Conservation (phyloP, 2,329 filamentous ascomycete species). For the Monilinia polystroma region DNA sequence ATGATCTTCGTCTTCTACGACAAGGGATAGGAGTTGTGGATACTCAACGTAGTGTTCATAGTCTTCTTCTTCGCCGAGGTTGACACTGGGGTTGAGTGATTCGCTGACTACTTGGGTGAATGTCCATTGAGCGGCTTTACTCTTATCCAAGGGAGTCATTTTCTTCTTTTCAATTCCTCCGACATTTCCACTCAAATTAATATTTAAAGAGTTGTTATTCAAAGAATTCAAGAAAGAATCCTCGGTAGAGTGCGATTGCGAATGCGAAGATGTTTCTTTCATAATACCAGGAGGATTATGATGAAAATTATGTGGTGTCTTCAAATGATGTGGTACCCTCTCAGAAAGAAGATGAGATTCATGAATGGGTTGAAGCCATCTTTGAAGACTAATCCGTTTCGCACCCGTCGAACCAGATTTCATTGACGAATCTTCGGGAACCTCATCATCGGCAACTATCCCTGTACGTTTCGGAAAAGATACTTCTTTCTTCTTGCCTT, state of each 20-base stretch:
- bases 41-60: conserved; percentile 88
- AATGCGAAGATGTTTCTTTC: conserved; percentile 44
- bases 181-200: conserved; percentile 24
- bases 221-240: conserved; percentile 16
- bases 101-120: conserved; percentile 82
- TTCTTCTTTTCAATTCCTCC: conserved; percentile 47
- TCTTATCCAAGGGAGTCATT: conserved; percentile 67
- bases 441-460: conserved; percentile 44
- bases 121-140: conserved; percentile 81
- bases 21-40: conserved; percentile 82
- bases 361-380: conserved; percentile 57
- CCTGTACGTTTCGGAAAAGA: conserved; percentile 56
- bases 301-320: background rate
- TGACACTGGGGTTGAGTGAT: conserved; percentile 82
- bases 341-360: conserved; percentile 34
- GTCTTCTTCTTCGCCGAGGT: conserved; percentile 72
- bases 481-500: conserved; percentile 60
- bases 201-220: conserved; percentile 31
- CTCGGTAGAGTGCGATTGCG: conserved; percentile 19
- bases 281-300: conserved; percentile 52
- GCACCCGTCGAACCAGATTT: conserved; percentile 44
- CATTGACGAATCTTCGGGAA: conserved; percentile 40
- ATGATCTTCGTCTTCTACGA: conserved; percentile 60
- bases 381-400: conserved; percentile 55
- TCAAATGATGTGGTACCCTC: background rate